A percentile compares a stretch with the other conserved stretches of the same genome.
Conservation (phyloP, 2,329 filamentous ascomycete species). For the Elsinoe fawcettii region DNA sequence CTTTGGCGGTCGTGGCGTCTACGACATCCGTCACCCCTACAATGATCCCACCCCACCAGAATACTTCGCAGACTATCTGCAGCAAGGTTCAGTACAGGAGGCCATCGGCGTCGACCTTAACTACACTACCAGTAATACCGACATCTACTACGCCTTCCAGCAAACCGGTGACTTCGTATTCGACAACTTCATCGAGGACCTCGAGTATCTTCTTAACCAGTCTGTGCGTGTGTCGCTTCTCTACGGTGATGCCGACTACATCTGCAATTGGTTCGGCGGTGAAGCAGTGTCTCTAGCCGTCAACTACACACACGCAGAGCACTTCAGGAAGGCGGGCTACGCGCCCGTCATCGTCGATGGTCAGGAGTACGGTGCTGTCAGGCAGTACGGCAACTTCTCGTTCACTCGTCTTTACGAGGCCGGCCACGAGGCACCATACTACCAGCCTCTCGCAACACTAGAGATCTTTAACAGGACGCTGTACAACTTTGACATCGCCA, state of each 20-base stretch:
- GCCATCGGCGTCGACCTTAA: slow-evolving; percentile 16
- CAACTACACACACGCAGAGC: slow-evolving; percentile 31
- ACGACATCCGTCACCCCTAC: slow-evolving; percentile 48
- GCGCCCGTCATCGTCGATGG: slow-evolving; percentile 32
- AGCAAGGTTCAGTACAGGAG: slow-evolving; percentile 6
- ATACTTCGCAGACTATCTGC: slow-evolving; percentile 12
- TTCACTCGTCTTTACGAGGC: slow-evolving; percentile 31
- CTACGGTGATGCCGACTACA: slow-evolving; percentile 30
- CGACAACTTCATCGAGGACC: slow-evolving; percentile 45
- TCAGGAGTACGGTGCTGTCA: slow-evolving; percentile 34
- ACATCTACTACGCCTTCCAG: slow-evolving; percentile 46
- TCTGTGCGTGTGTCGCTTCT: slow-evolving; percentile 33
- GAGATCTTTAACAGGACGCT: slow-evolving; percentile 33
- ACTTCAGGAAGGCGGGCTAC: slow-evolving; percentile 26
- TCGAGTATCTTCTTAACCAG: slow-evolving; percentile 35
- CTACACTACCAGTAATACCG: slow-evolving; percentile 29
- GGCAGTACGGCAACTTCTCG: slow-evolving; percentile 26
- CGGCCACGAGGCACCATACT: slow-evolving; percentile 36
- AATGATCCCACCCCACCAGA: slow-evolving; percentile 8
- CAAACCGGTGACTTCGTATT: slow-evolving; percentile 55
- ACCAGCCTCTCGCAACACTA: slow-evolving; percentile 32
- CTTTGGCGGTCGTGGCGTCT: slow-evolving; percentile 48
- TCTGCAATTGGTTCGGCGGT: slow-evolving; percentile 44
- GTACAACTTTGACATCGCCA: slow-evolving; percentile 31
- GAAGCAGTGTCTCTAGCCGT: slow-evolving; percentile 42